A percentile compares a stretch with the other conserved stretches of the same genome.
phyloP scores from a whole-genome alignment of 495 filamentous ascomycete species.

The Aspergillus saccharolyticus region DNA sequence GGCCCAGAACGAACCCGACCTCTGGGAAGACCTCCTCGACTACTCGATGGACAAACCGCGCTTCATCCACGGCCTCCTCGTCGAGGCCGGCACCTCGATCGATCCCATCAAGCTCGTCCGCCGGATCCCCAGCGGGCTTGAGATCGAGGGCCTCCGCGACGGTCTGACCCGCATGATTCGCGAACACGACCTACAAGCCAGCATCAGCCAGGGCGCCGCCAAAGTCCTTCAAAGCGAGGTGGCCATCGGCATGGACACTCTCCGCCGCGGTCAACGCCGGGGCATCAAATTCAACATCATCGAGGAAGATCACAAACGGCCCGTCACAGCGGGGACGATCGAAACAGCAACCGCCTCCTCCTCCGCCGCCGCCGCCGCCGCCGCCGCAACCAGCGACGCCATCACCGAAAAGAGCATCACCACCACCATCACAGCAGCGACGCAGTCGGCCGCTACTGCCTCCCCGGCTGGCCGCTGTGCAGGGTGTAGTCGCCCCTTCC shows the following conservation, averaged over 20 bases:
- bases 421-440: neutral
- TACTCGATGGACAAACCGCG: constrained; percentile 95
- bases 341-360: too few relatives aligned
- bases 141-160: constrained; percentile 82
- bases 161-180: constrained; percentile 81
- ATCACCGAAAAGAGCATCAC: constrained; percentile 19
- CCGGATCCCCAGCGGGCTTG: constrained; percentile 83
- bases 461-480: constrained; percentile 43
- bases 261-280: constrained; percentile 69
- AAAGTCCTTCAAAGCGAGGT: constrained; percentile 84
- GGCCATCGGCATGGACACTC: constrained; percentile 67
- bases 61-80: constrained; percentile 87
- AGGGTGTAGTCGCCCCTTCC: constrained; percentile 57
- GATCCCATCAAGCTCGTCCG: constrained; percentile 84
- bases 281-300: constrained; percentile 85
- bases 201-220: constrained; percentile 85
- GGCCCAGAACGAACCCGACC: constrained; percentile 78
- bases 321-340: constrained; percentile 8
- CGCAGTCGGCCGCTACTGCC: constrained; percentile 2
- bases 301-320: constrained; percentile 23
- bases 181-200: constrained; percentile 89
- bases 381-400: constrained; percentile 11
- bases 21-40: constrained; percentile 92
- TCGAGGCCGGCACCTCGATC: constrained; percentile 89
- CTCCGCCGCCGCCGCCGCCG: neutral